Conservation (phyloP, 305 asterid species). For the Stenogyne calaminthoides region DNA sequence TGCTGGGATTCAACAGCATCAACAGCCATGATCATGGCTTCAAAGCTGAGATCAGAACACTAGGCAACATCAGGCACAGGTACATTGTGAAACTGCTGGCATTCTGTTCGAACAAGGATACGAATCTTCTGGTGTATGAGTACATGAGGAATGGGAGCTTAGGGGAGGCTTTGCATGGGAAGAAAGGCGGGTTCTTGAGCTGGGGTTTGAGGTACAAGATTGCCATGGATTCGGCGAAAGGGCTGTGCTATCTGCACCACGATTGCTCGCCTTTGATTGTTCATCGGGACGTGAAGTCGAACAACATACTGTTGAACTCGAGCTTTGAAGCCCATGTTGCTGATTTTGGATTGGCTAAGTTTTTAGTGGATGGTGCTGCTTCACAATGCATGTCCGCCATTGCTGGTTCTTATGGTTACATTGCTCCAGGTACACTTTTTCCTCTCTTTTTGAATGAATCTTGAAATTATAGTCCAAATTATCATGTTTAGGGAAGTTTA, state of each 20-base stretch:
- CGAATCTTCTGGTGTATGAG: slow-evolving; percentile 87
- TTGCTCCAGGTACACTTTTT: slow-evolving; percentile 80
- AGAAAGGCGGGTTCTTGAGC: slow-evolving; percentile 70
- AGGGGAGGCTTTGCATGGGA: slow-evolving; percentile 90
- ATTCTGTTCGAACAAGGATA: slow-evolving; percentile 82
- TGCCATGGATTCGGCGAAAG: slow-evolving; percentile 81
- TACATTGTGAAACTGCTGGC: slow-evolving; percentile 85
- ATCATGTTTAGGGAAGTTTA: neutral
- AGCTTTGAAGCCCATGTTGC: slow-evolving; percentile 94
- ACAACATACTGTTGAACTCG: slow-evolving; percentile 77
- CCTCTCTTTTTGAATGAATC: neutral
- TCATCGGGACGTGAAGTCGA: slow-evolving; percentile 94
- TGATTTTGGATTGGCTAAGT: slow-evolving; percentile 93
- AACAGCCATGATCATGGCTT: slow-evolving; percentile 86
- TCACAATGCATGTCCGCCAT: slow-evolving; percentile 97
- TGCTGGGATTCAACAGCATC: slow-evolving; percentile 54
- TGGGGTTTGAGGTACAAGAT: slow-evolving; percentile 88
- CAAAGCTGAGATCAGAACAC: slow-evolving; percentile 80
- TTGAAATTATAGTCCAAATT: neutral
- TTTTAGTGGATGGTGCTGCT: slow-evolving; percentile 75
- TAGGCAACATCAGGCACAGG: slow-evolving; percentile 89
- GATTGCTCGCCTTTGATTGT: slow-evolving; percentile 93
- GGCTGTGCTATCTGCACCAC: slow-evolving; percentile 89
- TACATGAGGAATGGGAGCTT: slow-evolving; percentile 97
- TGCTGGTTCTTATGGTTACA: slow-evolving; percentile 97